Evolutionary conservation across 2,329 filamentous ascomycete genomes (phyloP).

Genomic region (Tolypocladium sp.): DNA sequence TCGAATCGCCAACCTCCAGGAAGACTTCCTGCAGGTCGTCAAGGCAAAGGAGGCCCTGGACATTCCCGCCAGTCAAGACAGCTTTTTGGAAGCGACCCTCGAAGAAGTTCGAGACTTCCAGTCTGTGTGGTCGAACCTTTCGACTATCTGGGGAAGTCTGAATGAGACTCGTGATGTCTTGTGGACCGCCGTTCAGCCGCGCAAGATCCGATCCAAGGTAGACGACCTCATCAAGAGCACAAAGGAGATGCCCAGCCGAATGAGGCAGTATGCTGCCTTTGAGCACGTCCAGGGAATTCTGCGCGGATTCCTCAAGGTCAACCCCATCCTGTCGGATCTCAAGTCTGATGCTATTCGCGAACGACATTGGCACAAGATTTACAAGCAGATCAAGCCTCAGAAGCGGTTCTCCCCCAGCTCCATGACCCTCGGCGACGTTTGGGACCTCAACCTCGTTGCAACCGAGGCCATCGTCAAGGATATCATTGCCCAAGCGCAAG

Average conservation of each 20-base stretch:
- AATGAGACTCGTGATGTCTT: slow-evolving; percentile 87
- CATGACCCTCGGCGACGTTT: slow-evolving; percentile 96
- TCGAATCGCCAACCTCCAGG: slow-evolving; percentile 75
- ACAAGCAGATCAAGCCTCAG: slow-evolving; percentile 86
- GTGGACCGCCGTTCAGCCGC: slow-evolving; percentile 92
- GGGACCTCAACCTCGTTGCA: slow-evolving; percentile 86
- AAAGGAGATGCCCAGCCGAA: slow-evolving; percentile 97
- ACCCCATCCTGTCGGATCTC: slow-evolving; percentile 76
- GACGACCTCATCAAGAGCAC: slow-evolving; percentile 95
- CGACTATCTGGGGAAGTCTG: slow-evolving; percentile 92
- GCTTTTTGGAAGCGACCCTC: slow-evolving; percentile 72
- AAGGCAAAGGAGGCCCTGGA: slow-evolving; percentile 96
- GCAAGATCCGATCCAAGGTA: slow-evolving; percentile 82
- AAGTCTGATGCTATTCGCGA: slow-evolving; percentile 96
- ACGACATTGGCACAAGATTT: slow-evolving; percentile 95
- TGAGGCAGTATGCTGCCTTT: slow-evolving; percentile 99
- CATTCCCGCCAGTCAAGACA: slow-evolving; percentile 70
- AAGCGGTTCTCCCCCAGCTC: slow-evolving; percentile 91
- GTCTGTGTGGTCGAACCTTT: slow-evolving; percentile 92
- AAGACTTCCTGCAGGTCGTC: slow-evolving; percentile 85
- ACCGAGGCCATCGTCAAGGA: slow-evolving; percentile 84
- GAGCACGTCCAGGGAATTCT: slow-evolving; percentile 93
- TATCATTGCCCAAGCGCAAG: slow-evolving; percentile 91
- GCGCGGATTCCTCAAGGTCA: slow-evolving; percentile 83
- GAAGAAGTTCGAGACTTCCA: slow-evolving; percentile 99